Conservation (phyloP, 2,329 filamentous ascomycete species). For the Paracoccidioides lutzii region DNA sequence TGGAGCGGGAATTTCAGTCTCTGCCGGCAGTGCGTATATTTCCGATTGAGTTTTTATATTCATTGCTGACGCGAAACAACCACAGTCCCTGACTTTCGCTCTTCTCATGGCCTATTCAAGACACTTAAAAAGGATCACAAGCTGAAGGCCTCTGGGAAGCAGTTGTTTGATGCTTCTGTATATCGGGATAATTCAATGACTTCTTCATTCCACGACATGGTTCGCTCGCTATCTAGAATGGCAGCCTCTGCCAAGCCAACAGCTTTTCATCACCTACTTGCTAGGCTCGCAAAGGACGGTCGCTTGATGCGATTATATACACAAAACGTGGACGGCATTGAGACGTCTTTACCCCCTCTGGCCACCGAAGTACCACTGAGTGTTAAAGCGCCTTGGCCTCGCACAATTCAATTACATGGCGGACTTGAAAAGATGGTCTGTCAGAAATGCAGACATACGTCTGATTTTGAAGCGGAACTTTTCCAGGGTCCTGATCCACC, state of each 20-base stretch:
- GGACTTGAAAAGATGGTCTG: constrained; percentile 94
- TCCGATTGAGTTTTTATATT: constrained; percentile 8
- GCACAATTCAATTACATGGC: constrained; percentile 84
- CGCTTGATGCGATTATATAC: constrained; percentile 83
- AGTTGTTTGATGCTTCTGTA: constrained; percentile 92
- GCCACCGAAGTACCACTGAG: constrained; percentile 69
- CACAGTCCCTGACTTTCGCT: constrained; percentile 86
- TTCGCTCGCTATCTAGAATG: constrained; percentile 70
- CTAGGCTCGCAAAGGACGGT: constrained; percentile 74
- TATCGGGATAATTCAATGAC: constrained; percentile 87
- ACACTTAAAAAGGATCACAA: constrained; percentile 77
- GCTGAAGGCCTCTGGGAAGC: constrained; percentile 82
- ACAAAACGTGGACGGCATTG: constrained; percentile 93
- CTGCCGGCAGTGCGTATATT: constrained; percentile 63
- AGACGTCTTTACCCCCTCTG: constrained; percentile 69
- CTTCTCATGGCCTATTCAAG: constrained; percentile 76
- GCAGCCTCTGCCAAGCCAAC: constrained; percentile 69
- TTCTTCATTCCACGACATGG: constrained; percentile 89
- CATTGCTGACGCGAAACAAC: constrained; percentile 6
- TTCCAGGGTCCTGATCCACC: constrained; percentile 80
- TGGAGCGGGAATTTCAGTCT: constrained; percentile 91
- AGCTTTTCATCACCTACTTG: constrained; percentile 83
- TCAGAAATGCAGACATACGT: constrained; percentile 72
- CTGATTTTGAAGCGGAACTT: constrained; percentile 60
- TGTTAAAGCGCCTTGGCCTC: constrained; percentile 80